Base-by-base conservation (phyloP, 2,329 filamentous ascomycete genomes). In the Aspergillus hortae region DNA sequence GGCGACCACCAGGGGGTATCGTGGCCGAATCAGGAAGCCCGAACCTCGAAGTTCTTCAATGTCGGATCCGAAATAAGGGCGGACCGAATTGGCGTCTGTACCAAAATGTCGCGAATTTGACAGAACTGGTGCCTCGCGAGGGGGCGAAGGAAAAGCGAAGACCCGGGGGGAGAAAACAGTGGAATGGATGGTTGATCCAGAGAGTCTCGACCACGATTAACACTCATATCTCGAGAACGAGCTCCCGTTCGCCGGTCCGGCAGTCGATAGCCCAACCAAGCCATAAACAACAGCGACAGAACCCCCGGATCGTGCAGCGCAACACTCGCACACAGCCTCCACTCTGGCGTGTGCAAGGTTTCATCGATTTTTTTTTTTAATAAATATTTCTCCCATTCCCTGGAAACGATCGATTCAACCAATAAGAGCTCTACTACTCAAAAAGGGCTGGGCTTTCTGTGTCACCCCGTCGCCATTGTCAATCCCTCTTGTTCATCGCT, bases 11-110 rank as follows among this genome's bases (percentile, higher is more conserved):
- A 33, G 30, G 33, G 33, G 42, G 21, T 27, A 17, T 25, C 17
- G 10, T 45, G 32, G 6, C 17, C 48, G 35, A 50, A 50, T 50
- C 48, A 50, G 42, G 40, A 25, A 25, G 32, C 38, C 6, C 15
- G n/a, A 45, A 35, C 7, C 21, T 17, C 23, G 27, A 30, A 45
- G 10, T 10, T 14, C 27, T 11, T 32, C 15, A 5, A 4, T 19
- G 27, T 30, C 27, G 27, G 27, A 7, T 30, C 27, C 27, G 27
- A 30, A 30, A 2, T 9, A 30, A 30, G 27, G 27, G 27, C 10
- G 27, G 27, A 10, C 27, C 27, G 27, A 30, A 30, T 30, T 27
- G 27, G 27, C 43, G 15, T 17, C 25, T 17, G 7, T 33, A 27
- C n/a, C 10, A 17, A 11, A 27, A 15, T 6, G 43, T 30, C 23